These are phyloP conservation scores for Sphagnum fallax DNA, from an alignment of 228 moss, liverwort and hornwort species.

Conservation along the genomic window DNA sequence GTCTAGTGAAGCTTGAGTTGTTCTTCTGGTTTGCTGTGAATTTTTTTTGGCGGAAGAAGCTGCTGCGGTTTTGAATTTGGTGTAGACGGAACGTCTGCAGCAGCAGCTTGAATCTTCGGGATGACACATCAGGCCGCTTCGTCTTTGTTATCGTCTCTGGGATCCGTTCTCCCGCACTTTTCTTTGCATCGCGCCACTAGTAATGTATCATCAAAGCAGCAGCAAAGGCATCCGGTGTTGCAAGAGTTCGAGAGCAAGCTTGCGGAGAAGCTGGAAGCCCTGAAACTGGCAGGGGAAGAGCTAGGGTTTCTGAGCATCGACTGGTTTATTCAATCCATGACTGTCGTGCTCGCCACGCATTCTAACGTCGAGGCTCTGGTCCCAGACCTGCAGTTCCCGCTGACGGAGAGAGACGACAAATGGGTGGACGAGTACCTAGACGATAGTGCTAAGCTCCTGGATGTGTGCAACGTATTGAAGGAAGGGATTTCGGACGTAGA, in stretches of 20 bases:
- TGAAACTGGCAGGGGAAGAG: constrained; percentile 22
- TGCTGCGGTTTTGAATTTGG: too few species aligned
- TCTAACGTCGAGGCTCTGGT: constrained; percentile 32
- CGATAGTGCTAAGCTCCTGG: constrained; percentile 41
- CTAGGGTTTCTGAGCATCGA: constrained; percentile 26
- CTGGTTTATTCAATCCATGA: constrained; percentile 34
- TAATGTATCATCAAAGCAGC: constrained; percentile 9
- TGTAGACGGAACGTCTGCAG: not conserved
- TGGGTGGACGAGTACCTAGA: constrained; percentile 41
- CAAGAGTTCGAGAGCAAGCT: constrained; percentile 29
- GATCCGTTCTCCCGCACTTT: constrained; percentile 21
- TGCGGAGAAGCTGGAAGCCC: constrained; percentile 17
- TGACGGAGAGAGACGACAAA: constrained; percentile 28
- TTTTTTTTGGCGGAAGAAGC: too few species aligned
- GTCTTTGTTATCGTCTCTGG: constrained; percentile 20
- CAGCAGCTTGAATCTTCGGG: not conserved
- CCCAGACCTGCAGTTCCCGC: constrained; percentile 26
- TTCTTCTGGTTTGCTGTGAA: too few species aligned
- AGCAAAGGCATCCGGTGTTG: constrained; percentile 15
- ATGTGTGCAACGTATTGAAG: constrained; percentile 35
- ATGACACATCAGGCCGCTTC: constrained; percentile 24
- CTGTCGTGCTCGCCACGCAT: constrained; percentile 33
- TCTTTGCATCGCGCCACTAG: constrained; percentile 13
- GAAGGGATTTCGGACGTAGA: constrained; percentile 34
- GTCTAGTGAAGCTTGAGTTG: too few species aligned